These are phyloP conservation scores for Aspergillus fumigatus DNA, from an alignment of 2,329 filamentous ascomycete species.

Conservation along the genomic window DNA sequence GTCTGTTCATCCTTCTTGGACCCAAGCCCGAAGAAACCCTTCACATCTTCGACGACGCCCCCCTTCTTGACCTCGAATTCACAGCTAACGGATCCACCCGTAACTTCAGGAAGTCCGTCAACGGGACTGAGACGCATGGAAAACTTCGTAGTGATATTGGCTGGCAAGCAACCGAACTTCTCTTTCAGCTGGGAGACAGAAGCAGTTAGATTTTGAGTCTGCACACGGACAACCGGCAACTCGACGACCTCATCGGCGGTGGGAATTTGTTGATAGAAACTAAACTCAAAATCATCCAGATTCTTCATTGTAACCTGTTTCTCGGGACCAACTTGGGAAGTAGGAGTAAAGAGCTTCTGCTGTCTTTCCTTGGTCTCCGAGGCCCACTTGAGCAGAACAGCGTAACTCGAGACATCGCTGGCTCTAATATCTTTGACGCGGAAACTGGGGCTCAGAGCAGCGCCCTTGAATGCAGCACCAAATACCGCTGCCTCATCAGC, in stretches of 20 bases:
- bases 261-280: conserved; percentile 69
- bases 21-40: conserved; percentile 92
- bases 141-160: conserved; percentile 76
- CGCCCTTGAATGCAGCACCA: conserved; percentile 90
- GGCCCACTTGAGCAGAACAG: conserved; percentile 70
- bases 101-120: conserved; percentile 75
- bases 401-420: conserved; percentile 70
- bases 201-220: conserved; percentile 80
- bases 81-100: conserved; percentile 75
- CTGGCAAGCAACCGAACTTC: conserved; percentile 69
- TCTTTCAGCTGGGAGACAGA: conserved; percentile 74
- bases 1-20: conserved; percentile 82
- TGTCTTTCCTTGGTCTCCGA: conserved; percentile 66
- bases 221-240: conserved; percentile 60
- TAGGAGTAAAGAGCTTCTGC: conserved; percentile 78
- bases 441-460: conserved; percentile 89
- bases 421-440: conserved; percentile 93
- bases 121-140: conserved; percentile 66
- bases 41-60: conserved; percentile 85
- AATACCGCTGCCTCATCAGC: conserved; percentile 95
- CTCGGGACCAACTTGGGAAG: conserved; percentile 68
- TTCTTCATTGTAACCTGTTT: conserved; percentile 85
- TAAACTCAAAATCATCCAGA: conserved; percentile 73
- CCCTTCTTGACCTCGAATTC: conserved; percentile 76
- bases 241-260: conserved; percentile 45